phyloP scores from a whole-genome alignment of 2,329 filamentous ascomycete genomes.

The Daldinia eschscholtzii region DNA sequence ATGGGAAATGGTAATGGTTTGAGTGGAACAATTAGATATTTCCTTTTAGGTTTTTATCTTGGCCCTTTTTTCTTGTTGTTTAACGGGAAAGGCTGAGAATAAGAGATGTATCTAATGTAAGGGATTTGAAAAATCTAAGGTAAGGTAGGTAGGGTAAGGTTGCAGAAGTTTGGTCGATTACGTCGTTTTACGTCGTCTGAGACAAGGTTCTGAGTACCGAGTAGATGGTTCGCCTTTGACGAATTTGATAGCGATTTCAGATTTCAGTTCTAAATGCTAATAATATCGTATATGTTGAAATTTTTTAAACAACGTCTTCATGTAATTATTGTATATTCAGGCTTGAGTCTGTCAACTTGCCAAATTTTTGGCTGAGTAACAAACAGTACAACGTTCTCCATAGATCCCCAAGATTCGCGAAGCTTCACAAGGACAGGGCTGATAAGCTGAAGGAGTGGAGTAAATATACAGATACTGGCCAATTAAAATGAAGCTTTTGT shows the following conservation, averaged over 20 bases:
- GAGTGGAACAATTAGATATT: slow-evolving; percentile 8
- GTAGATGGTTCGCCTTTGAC: slow-evolving; percentile 7
- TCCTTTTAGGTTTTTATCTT: slow-evolving; percentile 8
- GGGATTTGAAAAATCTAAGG: slow-evolving; percentile 4
- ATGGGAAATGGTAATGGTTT: neutral
- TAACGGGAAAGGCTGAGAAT: neutral
- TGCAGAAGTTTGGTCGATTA: slow-evolving; percentile 30
- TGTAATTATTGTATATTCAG: slow-evolving; percentile 5
- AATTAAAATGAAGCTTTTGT: slow-evolving; percentile 19
- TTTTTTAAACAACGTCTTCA: neutral
- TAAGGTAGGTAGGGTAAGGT: neutral
- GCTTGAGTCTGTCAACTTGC: slow-evolving; percentile 11
- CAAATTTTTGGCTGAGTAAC: slow-evolving; percentile 28
- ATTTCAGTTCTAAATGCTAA: neutral
- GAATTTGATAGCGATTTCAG: slow-evolving; percentile 3
- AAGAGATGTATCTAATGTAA: neutral
- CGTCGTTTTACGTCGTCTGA: slow-evolving; percentile 23
- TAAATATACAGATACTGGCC: slow-evolving; percentile 7
- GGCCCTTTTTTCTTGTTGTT: neutral
- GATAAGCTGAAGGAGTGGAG: slow-evolving; percentile 42
- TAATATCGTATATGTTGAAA: neutral
- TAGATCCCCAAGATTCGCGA: slow-evolving; percentile 50
- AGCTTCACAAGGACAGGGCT: slow-evolving; percentile 48
- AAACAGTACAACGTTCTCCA: slow-evolving; percentile 33
- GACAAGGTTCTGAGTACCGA: slow-evolving; percentile 30